Evolutionary conservation across 176 grass and related monocot genomes (phyloP), one percentile per base, ranked within the genome.

Genomic region (Oryza coarctata): DNA sequence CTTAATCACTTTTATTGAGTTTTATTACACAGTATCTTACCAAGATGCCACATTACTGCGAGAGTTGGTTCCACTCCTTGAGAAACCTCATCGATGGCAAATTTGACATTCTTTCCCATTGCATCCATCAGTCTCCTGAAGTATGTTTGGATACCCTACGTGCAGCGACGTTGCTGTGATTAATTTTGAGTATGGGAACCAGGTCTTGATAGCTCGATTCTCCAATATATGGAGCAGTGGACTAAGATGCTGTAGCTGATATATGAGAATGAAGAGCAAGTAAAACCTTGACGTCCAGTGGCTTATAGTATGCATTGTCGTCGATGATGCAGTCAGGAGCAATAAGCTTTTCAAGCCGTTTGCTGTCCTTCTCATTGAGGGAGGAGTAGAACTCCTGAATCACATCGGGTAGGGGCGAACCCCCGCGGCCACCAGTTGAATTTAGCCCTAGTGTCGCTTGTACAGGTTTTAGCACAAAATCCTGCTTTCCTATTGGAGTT

Each of bases 21-120:
- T 73, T 14, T 71, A 40, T 65, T 9, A 39, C 17, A 35, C 36
- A 50, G 58, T 63, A 70, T 76, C 88, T 84, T 90, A 97, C 95
- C 92, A 68, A 97, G 88, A 74, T 97, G 95, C 95, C 95, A 97
- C 63, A 85, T 75, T 67, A 92, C 90, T 72, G 86, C 88, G 70
- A 86, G 39, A 0, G 61, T 86, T 23, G 75, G 65, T 22, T 84
- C 70, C 27, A 63, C 71, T 49, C 92, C 95, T 70, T 89, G 90
- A 49, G 52, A 92, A 50, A 97, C 68, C 57, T 65, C 71, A 57
- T 97, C 90, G 7, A 92, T 81, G 30, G 60, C 86, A 60, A 94
- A 97, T 73, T 82, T 87, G 80, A 79, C 84, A 28, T 94, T 72
- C 44, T 83, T 66, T 84, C 94, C 92, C 94, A 97, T 97, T 73